Evolutionary conservation across 1,139 yeast species (phyloP).

Genomic region (Yamadazyma membranifaciens): DNA sequence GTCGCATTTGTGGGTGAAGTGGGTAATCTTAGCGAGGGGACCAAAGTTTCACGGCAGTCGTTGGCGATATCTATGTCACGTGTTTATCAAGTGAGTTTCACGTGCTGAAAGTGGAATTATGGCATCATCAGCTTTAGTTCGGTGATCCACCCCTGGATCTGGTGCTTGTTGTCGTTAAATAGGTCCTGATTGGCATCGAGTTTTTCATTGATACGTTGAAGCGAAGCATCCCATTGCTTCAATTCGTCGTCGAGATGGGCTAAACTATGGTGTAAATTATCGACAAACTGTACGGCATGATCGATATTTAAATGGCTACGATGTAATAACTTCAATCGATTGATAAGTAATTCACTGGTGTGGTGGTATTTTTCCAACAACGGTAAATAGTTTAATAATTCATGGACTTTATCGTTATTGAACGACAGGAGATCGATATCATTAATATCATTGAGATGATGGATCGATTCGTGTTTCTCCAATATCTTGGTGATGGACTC

Average conservation of each 20-base stretch:
- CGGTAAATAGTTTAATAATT: conserved; percentile 35
- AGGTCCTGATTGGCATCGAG: conserved; percentile 22
- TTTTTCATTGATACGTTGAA: conserved; percentile 35
- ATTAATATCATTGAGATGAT: conserved; percentile 1
- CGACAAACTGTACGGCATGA: conserved; percentile 24
- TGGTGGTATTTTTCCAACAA: conserved; percentile 32
- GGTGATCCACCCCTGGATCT: not conserved
- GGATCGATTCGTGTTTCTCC: conserved; percentile 6
- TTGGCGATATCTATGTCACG: too few species aligned
- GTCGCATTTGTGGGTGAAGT: not conserved
- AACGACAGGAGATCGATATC: not conserved
- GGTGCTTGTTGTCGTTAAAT: conserved; percentile 12
- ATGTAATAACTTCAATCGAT: conserved; percentile 45
- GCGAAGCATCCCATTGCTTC: conserved; percentile 36
- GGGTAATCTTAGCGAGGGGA: conserved; percentile 5
- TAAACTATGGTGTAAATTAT: conserved; percentile 34
- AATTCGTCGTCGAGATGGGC: conserved; percentile 37
- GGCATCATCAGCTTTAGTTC: not conserved
- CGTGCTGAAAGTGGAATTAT: too few species aligned
- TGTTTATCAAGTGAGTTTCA: too few species aligned
- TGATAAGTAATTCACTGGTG: conserved; percentile 39
- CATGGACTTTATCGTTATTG: conserved; percentile 29
- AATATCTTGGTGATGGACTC: conserved; percentile 16
- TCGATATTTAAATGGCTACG: conserved; percentile 43
- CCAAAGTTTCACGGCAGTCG: too few species aligned